A percentile compares a stretch with the other conserved stretches of the same genome.
phyloP scores from a whole-genome alignment of 176 grass and related monocot genomes.

The Calamus simplicifolius region DNA sequence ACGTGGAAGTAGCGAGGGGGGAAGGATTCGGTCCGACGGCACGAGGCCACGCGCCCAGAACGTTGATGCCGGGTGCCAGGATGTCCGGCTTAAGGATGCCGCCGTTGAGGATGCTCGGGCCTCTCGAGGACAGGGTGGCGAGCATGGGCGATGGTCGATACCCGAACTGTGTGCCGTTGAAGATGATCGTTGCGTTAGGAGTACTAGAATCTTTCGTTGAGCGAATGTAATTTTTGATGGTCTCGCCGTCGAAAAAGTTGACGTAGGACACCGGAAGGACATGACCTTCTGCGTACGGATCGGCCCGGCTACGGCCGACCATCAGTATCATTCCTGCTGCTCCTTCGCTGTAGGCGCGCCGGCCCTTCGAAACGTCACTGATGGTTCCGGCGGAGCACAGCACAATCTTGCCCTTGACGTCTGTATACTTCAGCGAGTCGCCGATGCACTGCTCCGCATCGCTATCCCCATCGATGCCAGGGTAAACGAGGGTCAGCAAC shows the following conservation, averaged over 20 bases:
- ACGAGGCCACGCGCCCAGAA: slow-evolving; percentile 50
- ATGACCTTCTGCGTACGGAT: slow-evolving; percentile 14
- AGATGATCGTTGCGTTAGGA: slow-evolving; percentile 32
- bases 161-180: slow-evolving; percentile 32
- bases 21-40: slow-evolving; percentile 12
- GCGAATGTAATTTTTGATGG: slow-evolving; percentile 22
- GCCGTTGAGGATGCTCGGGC: slow-evolving; percentile 23
- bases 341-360: neutral
- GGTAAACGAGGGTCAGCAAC: too few species aligned
- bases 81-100: slow-evolving; percentile 63
- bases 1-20: neutral
- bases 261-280: slow-evolving; percentile 31
- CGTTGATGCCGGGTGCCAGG: slow-evolving; percentile 52
- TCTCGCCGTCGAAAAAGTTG: slow-evolving; percentile 20
- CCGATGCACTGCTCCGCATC: neutral
- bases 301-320: neutral
- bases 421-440: neutral
- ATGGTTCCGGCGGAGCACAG: neutral
- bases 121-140: slow-evolving; percentile 44
- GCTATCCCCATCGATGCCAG: too few species aligned
- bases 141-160: slow-evolving; percentile 34
- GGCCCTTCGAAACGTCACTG: neutral
- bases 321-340: slow-evolving; percentile 4
- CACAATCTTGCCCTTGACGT: neutral
- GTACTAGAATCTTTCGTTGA: neutral